Evolutionary conservation across 345 rosid species (phyloP).

Genomic region (Adansonia digitata): DNA sequence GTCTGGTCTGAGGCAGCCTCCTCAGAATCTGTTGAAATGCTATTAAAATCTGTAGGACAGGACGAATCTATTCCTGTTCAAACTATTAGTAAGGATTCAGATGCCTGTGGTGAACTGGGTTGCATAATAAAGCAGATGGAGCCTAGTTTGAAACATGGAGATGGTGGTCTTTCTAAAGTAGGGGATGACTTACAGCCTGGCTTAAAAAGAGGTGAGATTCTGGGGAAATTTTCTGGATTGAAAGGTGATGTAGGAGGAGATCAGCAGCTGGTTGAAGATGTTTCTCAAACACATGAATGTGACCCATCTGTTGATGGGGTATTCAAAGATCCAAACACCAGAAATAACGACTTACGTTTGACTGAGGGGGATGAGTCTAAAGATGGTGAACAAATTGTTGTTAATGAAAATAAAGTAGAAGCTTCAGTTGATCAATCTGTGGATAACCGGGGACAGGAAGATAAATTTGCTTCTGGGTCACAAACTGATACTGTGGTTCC

Average conservation of each 20-base stretch:
- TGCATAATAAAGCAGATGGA: constrained; percentile 68
- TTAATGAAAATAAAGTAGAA: constrained; percentile 18
- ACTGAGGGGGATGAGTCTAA: constrained; percentile 14
- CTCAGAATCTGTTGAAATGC: constrained; percentile 88
- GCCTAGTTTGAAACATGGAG: constrained; percentile 41
- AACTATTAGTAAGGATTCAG: constrained; percentile 42
- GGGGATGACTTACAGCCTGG: constrained; percentile 35
- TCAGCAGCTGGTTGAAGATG: constrained; percentile 34
- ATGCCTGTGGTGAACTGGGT: constrained; percentile 67
- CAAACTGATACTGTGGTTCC: constrained; percentile 28
- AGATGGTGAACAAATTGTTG: constrained; percentile 11
- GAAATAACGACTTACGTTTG: constrained; percentile 22
- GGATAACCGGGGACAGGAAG: constrained; percentile 31
- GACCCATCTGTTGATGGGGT: constrained; percentile 34
- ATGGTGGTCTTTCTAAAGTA: constrained; percentile 26
- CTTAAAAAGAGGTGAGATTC: constrained; percentile 29
- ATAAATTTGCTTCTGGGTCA: constrained; percentile 30
- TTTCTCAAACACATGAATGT: constrained; percentile 27
- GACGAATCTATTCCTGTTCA: constrained; percentile 59
- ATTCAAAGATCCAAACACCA: constrained; percentile 27
- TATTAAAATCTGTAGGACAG: constrained; percentile 91
- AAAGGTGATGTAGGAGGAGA: constrained; percentile 35
- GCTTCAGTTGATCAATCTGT: constrained; percentile 24
- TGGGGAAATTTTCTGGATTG: constrained; percentile 28
- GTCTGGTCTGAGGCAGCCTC: constrained; percentile 99